Evolutionary conservation across 768 basidiomycete species (phyloP), one percentile per base, ranked within the genome.

Genomic region (Vishniacozyma victoriae): DNA sequence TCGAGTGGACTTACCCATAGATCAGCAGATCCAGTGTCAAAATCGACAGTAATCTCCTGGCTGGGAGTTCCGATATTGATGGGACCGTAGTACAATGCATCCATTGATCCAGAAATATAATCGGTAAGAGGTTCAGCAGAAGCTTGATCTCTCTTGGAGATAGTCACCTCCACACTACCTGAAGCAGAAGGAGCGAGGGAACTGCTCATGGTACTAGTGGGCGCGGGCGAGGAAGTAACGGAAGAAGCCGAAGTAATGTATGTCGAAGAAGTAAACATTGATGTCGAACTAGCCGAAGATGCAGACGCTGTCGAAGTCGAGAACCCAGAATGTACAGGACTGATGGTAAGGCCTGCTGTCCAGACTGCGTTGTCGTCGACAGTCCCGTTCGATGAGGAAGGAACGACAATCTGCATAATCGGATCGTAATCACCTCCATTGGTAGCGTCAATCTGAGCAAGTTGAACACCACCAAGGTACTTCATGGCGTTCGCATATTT

Each of bases 11-110:
- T 46, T 43, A 64, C 67, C 64, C 83, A 85, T n/a, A 82, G 73
- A 62, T 86, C 84, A 26, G 79, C 74, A 5, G 80, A 82, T 41
- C 84, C 82, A 2, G 84, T 85, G 66, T 86, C 84, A 54, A 85
- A 72, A 64, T 82, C 79, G 26, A 85, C 76, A 2, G 75, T 73
- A 15, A 85, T 58, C 18, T 54, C 44, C 64, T 84, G 82, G 0
- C 71, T 55, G 1, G 78, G 78, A 15, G 80, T 80, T 9, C 84
- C 85, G 43, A 85, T 74, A 4, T 54, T 27, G 39, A 82, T 44
- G 7, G 62, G 50, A 2, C 77, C 78, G 45, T 77, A 80, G 60
- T 81, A 82, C 45, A 78, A 65, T 23, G 77, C 51, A 48, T 81
- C 78, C 35, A 76, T 54, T 22, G 49, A 48, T 15, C 71, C 73